These are phyloP conservation scores for Lavandula angustifolia DNA, from an alignment of 257 asterid species.

Conservation along the genomic window DNA sequence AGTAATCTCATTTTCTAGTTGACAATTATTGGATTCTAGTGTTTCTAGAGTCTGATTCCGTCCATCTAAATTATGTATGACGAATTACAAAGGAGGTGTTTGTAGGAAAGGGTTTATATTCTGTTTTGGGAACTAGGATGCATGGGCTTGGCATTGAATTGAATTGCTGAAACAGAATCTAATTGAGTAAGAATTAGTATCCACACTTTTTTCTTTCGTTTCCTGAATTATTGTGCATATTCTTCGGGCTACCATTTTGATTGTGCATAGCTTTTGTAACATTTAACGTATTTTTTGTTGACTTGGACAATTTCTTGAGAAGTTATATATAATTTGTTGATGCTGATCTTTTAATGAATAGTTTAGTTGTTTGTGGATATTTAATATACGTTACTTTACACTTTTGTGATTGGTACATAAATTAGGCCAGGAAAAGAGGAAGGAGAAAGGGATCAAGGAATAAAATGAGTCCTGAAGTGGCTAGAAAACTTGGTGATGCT, in stretches of 20 bases:
- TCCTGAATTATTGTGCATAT: not conserved
- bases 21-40: not conserved
- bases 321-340: slow-evolving; percentile 1
- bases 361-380: not conserved
- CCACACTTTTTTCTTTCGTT: slow-evolving; percentile 6
- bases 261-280: slow-evolving; percentile 1
- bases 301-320: not conserved
- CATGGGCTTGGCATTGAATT: not conserved
- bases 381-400: slow-evolving; percentile 12
- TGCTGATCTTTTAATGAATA: slow-evolving; percentile 4
- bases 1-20: not conserved
- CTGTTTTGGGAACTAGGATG: slow-evolving; percentile 11
- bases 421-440: slow-evolving; percentile 57
- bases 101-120: not conserved
- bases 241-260: slow-evolving; percentile 1
- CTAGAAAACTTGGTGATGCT: slow-evolving; percentile 80
- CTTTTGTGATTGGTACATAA: slow-evolving; percentile 23
- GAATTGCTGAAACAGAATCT: slow-evolving; percentile 13
- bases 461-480: slow-evolving; percentile 59
- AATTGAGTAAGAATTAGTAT: not conserved
- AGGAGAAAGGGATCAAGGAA: slow-evolving; percentile 68
- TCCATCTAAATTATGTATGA: not conserved
- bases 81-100: slow-evolving; percentile 3
- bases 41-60: not conserved
- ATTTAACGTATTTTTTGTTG: not conserved